phyloP scores from a whole-genome alignment of 2,329 filamentous ascomycete species.

The Neopestalotiopsis clavispora region DNA sequence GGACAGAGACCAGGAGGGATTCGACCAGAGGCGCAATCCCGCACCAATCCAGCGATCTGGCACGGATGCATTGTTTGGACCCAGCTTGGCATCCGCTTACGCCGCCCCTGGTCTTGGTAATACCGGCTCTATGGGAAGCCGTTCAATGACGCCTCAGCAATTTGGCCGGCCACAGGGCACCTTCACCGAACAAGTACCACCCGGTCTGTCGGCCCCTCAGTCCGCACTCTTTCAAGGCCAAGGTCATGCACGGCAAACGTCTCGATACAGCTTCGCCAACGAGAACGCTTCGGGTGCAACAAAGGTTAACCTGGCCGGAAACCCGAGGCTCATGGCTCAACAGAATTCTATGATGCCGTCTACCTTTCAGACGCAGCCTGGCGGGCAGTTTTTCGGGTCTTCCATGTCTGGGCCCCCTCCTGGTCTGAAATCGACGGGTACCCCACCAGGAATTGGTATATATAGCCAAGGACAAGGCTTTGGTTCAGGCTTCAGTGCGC shows the following conservation, averaged over 20 bases:
- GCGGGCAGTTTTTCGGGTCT: slow-evolving; percentile 78
- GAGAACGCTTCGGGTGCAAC: slow-evolving; percentile 68
- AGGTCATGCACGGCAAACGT: slow-evolving; percentile 81
- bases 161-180: slow-evolving; percentile 68
- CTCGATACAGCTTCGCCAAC: slow-evolving; percentile 86
- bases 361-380: slow-evolving; percentile 62
- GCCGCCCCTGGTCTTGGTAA: slow-evolving; percentile 52
- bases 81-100: slow-evolving; percentile 54
- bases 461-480: slow-evolving; percentile 91
- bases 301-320: slow-evolving; percentile 77
- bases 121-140: slow-evolving; percentile 65
- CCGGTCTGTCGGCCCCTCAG: slow-evolving; percentile 59
- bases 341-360: slow-evolving; percentile 87
- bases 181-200: slow-evolving; percentile 66
- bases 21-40: slow-evolving; percentile 65
- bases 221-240: slow-evolving; percentile 60
- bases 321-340: slow-evolving; percentile 81
- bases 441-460: slow-evolving; percentile 76
- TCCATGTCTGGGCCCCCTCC: slow-evolving; percentile 93
- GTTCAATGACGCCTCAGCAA: slow-evolving; percentile 81
- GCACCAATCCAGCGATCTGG: slow-evolving; percentile 75
- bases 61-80: slow-evolving; percentile 59
- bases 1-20: slow-evolving; percentile 65
- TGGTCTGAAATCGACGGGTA: slow-evolving; percentile 92
- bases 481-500: slow-evolving; percentile 70